Percentiles rank a stretch among this genome's conserved stretches.
These are phyloP conservation scores for Proliferodiscus dingleyae DNA, from an alignment of 2,329 filamentous ascomycete species.

Conservation along the genomic window DNA sequence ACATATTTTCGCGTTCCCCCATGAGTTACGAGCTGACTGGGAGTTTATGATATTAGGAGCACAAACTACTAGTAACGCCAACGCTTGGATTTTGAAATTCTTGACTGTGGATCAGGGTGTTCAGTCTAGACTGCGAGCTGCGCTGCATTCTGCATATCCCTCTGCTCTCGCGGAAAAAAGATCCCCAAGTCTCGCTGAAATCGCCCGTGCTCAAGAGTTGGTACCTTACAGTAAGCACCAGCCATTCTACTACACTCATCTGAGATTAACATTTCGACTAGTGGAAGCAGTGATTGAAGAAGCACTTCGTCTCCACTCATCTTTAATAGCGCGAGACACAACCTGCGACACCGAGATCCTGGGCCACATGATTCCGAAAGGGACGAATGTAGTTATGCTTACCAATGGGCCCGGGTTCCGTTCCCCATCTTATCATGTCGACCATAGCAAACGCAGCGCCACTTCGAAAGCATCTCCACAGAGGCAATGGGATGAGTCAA, in stretches of 20 bases:
- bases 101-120: background rate
- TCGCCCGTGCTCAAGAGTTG: too few species aligned
- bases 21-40: too few species aligned
- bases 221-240: too few species aligned
- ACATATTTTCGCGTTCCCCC: too few species aligned
- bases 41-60: too few species aligned
- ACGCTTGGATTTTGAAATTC: background rate
- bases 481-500: slow-evolving; percentile 24
- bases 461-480: slow-evolving; percentile 12
- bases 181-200: background rate
- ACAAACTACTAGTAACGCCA: background rate
- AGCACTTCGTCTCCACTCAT: slow-evolving; percentile 29
- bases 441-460: slow-evolving; percentile 19
- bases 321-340: slow-evolving; percentile 26
- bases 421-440: slow-evolving; percentile 20
- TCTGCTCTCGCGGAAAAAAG: background rate
- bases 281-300: slow-evolving; percentile 23
- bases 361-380: slow-evolving; percentile 33
- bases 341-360: slow-evolving; percentile 33
- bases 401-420: slow-evolving; percentile 14
- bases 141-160: background rate
- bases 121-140: background rate
- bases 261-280: slow-evolving; percentile 5
- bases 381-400: slow-evolving; percentile 29
- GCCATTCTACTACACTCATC: too few species aligned